Base-by-base conservation (phyloP, 306 rosid genomes). In the Castanea crenata region DNA sequence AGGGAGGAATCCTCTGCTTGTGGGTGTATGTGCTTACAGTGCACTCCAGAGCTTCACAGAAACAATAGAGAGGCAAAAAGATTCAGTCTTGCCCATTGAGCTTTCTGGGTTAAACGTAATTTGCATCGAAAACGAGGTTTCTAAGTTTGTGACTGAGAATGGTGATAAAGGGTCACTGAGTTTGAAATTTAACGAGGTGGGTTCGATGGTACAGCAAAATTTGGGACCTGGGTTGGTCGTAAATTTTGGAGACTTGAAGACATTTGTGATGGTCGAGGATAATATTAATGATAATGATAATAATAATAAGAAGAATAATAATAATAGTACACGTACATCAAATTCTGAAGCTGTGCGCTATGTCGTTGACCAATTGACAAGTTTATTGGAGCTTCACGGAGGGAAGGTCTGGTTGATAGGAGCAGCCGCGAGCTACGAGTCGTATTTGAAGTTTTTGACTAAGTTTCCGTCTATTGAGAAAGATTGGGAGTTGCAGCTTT, bases 401-500 rank as follows among this genome's bases (percentile, higher is more conserved):
- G 96, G 85, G 12, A 96, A 82, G 83, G 81, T 89, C 1, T 90
- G 99, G 99, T 41, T 96, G 55, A 81, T 91, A 72, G 97, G 97
- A 9, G 83, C 93, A 18, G 90, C 96, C 2, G 84, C 85, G 1
- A 96, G 88, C 78, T 90, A 93, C 55, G 99, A 94, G 67, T 87
- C 84, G 76, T 96, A 93, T 78, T 81, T 91, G 89, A 91, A 91
- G 65, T 91, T 96, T 71, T 73, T 91, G 65, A 87, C 80, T 5
- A 86, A 72, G 81, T 96, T 89, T 84, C 90, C 96, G 23, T 83
- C 85, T n/a, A 67, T 93, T 0, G 99, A 93, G 75, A 96, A 88
- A 82, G 97, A 96, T 5, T 93, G 93, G 98, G 92, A 91, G 75
- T 81, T 96, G 84, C 96, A 91, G 79, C 96, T 90, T 86, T 86